phyloP scores from a whole-genome alignment of 2,329 filamentous ascomycete genomes.

The Aspergillus floridensis region DNA sequence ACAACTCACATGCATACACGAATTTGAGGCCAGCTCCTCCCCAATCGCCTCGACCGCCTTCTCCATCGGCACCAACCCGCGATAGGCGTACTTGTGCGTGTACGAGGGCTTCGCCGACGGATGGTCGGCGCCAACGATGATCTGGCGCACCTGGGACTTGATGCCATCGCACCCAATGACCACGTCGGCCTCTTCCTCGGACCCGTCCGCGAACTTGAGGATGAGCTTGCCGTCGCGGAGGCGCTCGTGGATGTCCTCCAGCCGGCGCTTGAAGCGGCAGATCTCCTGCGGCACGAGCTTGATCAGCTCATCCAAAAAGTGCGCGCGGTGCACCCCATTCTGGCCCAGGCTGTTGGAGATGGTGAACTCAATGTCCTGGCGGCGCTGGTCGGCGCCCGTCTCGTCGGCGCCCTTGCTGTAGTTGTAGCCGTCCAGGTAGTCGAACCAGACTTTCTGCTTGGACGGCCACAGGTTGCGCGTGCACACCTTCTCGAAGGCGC shows the following conservation, averaged over 20 bases:
- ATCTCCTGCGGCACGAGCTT: constrained; percentile 28
- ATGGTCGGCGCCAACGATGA: constrained; percentile 44
- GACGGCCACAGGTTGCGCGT: constrained; percentile 33
- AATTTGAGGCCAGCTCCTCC: constrained; percentile 40
- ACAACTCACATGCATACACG: constrained; percentile 31
- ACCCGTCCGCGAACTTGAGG: constrained; percentile 47
- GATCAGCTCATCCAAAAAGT: constrained; percentile 38
- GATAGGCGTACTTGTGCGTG: constrained; percentile 49
- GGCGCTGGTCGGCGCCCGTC: constrained; percentile 5
- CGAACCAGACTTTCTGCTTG: constrained; percentile 27
- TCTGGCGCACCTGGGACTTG: constrained; percentile 47
- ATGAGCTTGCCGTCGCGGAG: constrained; percentile 27
- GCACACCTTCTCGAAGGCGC: constrained; percentile 34
- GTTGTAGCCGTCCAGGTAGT: constrained; percentile 22
- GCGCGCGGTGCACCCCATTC: constrained; percentile 30
- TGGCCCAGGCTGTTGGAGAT: constrained; percentile 23
- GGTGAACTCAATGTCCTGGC: constrained; percentile 24
- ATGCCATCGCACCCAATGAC: constrained; percentile 52
- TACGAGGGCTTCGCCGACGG: constrained; percentile 48
- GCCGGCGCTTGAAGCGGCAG: constrained; percentile 28
- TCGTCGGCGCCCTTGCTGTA: background rate
- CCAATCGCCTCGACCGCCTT: constrained; percentile 48
- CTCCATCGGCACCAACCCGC: constrained; percentile 19
- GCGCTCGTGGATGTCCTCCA: constrained; percentile 19
- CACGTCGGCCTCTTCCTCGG: constrained; percentile 40